Evolutionary conservation across 2,329 filamentous ascomycete species (phyloP).

Genomic region (Diaporthe amygdali): DNA sequence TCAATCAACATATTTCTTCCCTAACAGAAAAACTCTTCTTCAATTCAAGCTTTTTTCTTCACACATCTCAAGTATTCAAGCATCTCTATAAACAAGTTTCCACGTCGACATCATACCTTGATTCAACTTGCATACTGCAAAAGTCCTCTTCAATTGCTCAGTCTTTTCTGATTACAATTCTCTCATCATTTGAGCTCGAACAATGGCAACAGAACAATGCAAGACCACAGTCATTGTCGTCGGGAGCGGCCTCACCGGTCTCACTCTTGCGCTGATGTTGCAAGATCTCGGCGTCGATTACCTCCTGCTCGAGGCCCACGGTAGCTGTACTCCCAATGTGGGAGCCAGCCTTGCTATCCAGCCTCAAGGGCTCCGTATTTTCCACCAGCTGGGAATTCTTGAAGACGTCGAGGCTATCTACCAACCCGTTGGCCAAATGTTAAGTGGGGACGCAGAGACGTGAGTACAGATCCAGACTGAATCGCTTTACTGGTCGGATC

Average conservation of each 20-base stretch:
- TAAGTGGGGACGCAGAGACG: background rate
- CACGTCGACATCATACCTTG: background rate
- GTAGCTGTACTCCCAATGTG: background rate
- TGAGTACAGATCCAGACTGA: background rate
- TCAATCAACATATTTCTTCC: no score
- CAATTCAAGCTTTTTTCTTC: background rate
- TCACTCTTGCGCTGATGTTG: background rate
- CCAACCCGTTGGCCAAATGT: background rate
- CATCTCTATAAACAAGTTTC: no score
- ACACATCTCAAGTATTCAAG: background rate
- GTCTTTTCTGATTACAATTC: no score
- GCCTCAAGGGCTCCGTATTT: background rate
- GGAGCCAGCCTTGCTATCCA: background rate
- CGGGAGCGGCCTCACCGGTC: constrained; percentile 6
- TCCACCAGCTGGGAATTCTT: background rate
- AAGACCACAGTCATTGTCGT: background rate
- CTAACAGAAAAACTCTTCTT: no score
- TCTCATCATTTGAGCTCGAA: background rate
- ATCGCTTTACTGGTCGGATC: background rate
- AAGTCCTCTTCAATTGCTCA: background rate
- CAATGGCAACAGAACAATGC: background rate
- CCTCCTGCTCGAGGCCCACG: constrained; percentile 6
- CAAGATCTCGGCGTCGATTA: background rate
- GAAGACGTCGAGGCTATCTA: background rate
- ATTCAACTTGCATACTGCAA: background rate